Evolutionary conservation across 345 rosid species (phyloP).

Genomic region (Litchi chinensis): DNA sequence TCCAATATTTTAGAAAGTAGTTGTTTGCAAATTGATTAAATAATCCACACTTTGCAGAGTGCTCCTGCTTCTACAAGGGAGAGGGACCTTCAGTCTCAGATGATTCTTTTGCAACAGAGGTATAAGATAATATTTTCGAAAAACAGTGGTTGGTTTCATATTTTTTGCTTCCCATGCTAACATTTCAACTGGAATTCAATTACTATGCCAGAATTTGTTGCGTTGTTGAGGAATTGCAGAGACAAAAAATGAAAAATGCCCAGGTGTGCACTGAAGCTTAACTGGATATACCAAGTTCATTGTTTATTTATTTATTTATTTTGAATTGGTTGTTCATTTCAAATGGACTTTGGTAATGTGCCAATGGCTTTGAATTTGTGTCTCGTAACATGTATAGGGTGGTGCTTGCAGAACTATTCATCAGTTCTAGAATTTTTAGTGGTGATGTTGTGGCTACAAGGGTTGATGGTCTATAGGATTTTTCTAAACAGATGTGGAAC

Average conservation of each 20-base stretch:
- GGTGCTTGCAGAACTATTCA: background rate
- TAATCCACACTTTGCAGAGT: constrained; percentile 43
- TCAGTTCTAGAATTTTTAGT: background rate
- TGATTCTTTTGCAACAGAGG: constrained; percentile 78
- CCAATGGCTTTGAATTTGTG: background rate
- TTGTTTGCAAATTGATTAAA: constrained; percentile 7
- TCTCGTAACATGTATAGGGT: background rate
- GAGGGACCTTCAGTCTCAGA: constrained; percentile 74
- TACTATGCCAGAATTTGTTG: constrained; percentile 57
- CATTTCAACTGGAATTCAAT: constrained; percentile 24
- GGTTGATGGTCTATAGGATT: background rate
- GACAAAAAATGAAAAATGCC: constrained; percentile 63
- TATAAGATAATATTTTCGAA: constrained; percentile 30
- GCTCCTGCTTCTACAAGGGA: constrained; percentile 60
- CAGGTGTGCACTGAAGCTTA: constrained; percentile 53
- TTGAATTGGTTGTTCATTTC: background rate
- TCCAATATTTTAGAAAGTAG: background rate
- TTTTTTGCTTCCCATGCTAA: background rate
- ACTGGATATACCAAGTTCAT: background rate
- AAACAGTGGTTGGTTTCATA: background rate
- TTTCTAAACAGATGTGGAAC: background rate
- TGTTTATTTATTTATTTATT: background rate
- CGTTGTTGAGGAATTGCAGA: constrained; percentile 79
- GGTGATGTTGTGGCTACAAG: background rate
- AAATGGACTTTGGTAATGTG: background rate